Base-by-base conservation (phyloP, 495 filamentous ascomycete genomes). In the Penicillium taxi region DNA sequence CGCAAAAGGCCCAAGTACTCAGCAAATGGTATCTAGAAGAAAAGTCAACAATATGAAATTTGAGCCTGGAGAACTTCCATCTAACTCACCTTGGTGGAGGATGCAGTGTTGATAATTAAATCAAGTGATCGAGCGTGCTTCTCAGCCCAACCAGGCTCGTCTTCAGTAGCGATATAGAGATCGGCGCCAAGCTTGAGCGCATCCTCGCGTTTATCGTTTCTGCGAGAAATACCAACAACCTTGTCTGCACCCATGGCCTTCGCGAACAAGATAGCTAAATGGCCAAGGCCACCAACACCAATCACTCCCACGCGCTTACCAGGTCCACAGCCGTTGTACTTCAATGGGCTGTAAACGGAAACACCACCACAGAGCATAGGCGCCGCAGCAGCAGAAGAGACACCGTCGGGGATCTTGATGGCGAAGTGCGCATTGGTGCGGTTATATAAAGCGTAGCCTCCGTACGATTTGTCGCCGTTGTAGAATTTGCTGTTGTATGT, bases 321-420 rank as follows among this genome's bases (percentile, higher is more conserved):
- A 0, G 86, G 88, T 0, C 86, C 87, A 37, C 72, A 76, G 15
- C 76, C 76, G 48, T 88, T 81, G 34, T 78, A 67, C 56, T 73
- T 79, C 25, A 94, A 65, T 2, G 89, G 88, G 9, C 72, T 67
- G 59, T 78, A 94, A 6, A 85, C 69, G 0, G 87, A 93, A 9
- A 87, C 70, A 34, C 89, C 88, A 39, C 75, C 87, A 47, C 87
- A 94, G 16, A 94, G 56, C 84, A 94, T 86, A 1, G 86, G 85
- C 4, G 86, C 86, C 0, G 83, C 86, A 9, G 72, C 58, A 14
- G 65, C 70, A 14, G 63, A 69, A 3, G 66, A 23, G n/a, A 82
- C 59, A 0, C 42, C 50, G 29, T 83, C 81, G 2, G 89, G 87
- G 48, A 94, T 91, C 53, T 81, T 81, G 60, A 93, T 53, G 21